phyloP scores from a whole-genome alignment of 257 asterid genomes.

The Solanum medicagineum region DNA sequence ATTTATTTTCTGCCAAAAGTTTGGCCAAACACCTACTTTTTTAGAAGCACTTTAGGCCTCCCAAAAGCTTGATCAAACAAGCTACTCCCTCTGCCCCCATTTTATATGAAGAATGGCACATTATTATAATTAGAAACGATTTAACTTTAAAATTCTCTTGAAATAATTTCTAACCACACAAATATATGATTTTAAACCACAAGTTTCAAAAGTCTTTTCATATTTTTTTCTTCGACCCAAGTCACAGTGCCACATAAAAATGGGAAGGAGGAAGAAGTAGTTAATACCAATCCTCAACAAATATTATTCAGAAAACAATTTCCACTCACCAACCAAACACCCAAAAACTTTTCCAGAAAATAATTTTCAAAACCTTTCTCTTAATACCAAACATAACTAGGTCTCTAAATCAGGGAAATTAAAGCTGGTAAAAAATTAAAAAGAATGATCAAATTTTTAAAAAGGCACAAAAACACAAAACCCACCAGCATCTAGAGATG shows the following conservation, averaged over 20 bases:
- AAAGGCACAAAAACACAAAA: background rate
- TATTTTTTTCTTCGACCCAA: too few species aligned
- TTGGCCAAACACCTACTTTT: background rate
- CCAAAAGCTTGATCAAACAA: background rate
- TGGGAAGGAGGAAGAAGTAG: too few species aligned
- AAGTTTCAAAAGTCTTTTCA: too few species aligned
- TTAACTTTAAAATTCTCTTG: too few species aligned
- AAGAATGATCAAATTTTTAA: background rate
- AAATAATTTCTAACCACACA: too few species aligned
- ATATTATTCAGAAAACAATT: background rate
- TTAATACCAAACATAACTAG: background rate
- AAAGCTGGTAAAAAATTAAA: background rate
- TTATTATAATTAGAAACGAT: too few species aligned
- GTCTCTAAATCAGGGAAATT: background rate
- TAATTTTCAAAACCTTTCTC: background rate
- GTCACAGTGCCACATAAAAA: too few species aligned
- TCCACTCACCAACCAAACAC: background rate
- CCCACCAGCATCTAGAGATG: background rate
- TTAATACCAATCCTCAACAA: background rate
- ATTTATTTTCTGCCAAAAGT: background rate
- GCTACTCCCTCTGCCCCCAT: background rate
- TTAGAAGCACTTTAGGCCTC: background rate
- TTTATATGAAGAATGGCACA: too few species aligned
- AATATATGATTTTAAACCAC: too few species aligned
- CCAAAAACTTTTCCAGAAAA: background rate